phyloP scores from a whole-genome alignment of 1,284 basidiomycete species.

The Cerrena zonata region DNA sequence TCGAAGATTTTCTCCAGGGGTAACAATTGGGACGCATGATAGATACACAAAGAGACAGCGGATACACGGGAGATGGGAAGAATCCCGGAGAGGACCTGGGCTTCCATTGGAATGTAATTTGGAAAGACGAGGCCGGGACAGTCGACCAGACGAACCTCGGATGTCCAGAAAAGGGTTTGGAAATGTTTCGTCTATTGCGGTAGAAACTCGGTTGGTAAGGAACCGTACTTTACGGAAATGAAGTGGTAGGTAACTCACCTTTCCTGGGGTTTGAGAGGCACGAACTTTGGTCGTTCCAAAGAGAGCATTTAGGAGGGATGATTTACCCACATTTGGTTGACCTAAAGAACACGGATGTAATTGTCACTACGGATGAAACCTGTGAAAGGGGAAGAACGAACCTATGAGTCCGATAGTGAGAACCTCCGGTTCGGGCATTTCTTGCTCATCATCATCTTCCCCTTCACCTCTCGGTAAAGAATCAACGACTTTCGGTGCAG shows the following conservation, averaged over 20 bases:
- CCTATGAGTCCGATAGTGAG: constrained; percentile 83
- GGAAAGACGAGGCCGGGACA: constrained; percentile 85
- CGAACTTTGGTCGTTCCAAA: constrained; percentile 79
- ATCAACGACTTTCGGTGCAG: constrained; percentile 29
- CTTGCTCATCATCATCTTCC: constrained; percentile 19
- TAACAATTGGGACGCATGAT: constrained; percentile 63
- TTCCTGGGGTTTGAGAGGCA: constrained; percentile 86
- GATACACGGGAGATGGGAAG: constrained; percentile 84
- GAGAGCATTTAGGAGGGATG: constrained; percentile 83
- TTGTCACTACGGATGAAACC: not conserved
- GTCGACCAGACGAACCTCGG: constrained; percentile 76
- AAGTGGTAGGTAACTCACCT: constrained; percentile 41
- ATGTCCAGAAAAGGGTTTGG: constrained; percentile 84
- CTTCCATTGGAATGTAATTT: constrained; percentile 71
- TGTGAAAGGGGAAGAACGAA: constrained; percentile 19
- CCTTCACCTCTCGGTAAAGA: constrained; percentile 10
- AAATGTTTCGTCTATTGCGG: constrained; percentile 85
- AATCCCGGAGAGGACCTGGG: constrained; percentile 74
- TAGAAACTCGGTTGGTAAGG: not conserved
- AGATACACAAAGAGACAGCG: constrained; percentile 70
- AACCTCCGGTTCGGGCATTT: constrained; percentile 44
- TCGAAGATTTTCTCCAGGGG: constrained; percentile 73
- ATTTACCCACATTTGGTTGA: constrained; percentile 93
- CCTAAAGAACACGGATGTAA: constrained; percentile 51
- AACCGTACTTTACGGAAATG: not conserved